These are phyloP conservation scores for Rhynchospora pubera DNA, from an alignment of 176 grass and related monocot genomes.

Conservation along the genomic window DNA sequence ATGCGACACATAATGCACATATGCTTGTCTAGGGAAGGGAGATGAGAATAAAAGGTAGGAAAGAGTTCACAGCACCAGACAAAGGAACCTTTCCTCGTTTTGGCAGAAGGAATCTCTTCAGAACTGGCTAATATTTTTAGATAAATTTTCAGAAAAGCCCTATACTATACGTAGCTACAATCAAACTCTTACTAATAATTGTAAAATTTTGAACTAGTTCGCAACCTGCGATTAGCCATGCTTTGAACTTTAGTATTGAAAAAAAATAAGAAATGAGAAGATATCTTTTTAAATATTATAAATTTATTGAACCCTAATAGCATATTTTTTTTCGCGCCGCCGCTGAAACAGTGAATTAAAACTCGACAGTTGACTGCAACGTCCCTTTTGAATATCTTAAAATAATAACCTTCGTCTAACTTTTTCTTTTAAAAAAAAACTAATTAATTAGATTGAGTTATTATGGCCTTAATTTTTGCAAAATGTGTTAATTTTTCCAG, in stretches of 20 bases:
- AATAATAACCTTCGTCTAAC: too few relatives aligned
- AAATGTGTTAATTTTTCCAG: not conserved
- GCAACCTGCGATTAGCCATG: not conserved
- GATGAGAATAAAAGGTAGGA: conserved; percentile 24
- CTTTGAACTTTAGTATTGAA: not conserved
- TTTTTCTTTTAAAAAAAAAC: not conserved
- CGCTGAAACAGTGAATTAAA: too few relatives aligned
- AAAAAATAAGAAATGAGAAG: not conserved
- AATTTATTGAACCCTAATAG: too few relatives aligned
- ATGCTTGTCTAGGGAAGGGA: conserved; percentile 21
- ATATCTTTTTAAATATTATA: not conserved
- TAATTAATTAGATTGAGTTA: not conserved
- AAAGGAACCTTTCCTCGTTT: conserved; percentile 44
- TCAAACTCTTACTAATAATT: not conserved
- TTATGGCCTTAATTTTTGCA: not conserved
- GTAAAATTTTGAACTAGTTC: not conserved
- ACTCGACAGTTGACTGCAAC: too few relatives aligned
- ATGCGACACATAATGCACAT: not conserved
- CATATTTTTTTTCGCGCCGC: too few relatives aligned
- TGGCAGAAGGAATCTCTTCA: conserved; percentile 39
- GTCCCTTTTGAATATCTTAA: too few relatives aligned
- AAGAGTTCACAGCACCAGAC: conserved; percentile 20
- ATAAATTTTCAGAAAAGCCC: conserved; percentile 2
- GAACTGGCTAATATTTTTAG: not conserved
- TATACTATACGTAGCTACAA: not conserved